phyloP scores from a whole-genome alignment of 139 green algal species.

The Coccomyxa sp. region DNA sequence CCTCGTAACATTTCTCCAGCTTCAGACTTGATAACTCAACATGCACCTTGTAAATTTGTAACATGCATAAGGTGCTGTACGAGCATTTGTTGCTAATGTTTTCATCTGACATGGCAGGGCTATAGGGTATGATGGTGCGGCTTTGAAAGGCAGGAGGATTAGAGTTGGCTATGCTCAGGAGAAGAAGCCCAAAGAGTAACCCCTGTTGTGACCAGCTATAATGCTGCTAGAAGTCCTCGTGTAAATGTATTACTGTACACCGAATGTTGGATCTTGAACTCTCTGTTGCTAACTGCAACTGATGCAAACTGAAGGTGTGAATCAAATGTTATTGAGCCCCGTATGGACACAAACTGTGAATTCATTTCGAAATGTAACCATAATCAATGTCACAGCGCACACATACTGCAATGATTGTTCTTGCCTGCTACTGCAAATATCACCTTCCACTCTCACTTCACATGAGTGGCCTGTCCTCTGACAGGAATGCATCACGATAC shows the following conservation, averaged over 20 bases:
- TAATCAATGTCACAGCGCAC: too few relatives aligned
- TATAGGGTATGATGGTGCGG: constrained; percentile 48
- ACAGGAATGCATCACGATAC: constrained; percentile 62
- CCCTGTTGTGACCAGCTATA: neutral
- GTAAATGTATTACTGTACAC: too few relatives aligned
- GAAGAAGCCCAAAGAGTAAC: constrained; percentile 20
- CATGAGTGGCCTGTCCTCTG: constrained; percentile 27
- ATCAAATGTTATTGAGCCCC: too few relatives aligned
- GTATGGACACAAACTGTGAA: too few relatives aligned
- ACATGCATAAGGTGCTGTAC: neutral
- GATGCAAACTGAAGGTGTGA: too few relatives aligned
- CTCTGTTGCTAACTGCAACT: too few relatives aligned
- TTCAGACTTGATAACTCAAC: neutral
- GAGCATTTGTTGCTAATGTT: neutral
- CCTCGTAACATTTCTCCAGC: neutral
- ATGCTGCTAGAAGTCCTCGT: neutral
- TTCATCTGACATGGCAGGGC: constrained; percentile 32
- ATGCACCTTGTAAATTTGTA: neutral
- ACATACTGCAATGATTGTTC: too few relatives aligned
- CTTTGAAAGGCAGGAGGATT: constrained; percentile 56
- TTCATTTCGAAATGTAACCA: too few relatives aligned
- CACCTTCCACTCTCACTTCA: neutral
- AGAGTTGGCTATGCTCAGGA: constrained; percentile 72
- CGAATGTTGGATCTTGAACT: too few relatives aligned
- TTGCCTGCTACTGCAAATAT: too few relatives aligned